A percentile compares a stretch with the other conserved stretches of the same genome.
Evolutionary conservation across 1,284 basidiomycete species (phyloP).

Genomic region (Cryptococcus sp.): DNA sequence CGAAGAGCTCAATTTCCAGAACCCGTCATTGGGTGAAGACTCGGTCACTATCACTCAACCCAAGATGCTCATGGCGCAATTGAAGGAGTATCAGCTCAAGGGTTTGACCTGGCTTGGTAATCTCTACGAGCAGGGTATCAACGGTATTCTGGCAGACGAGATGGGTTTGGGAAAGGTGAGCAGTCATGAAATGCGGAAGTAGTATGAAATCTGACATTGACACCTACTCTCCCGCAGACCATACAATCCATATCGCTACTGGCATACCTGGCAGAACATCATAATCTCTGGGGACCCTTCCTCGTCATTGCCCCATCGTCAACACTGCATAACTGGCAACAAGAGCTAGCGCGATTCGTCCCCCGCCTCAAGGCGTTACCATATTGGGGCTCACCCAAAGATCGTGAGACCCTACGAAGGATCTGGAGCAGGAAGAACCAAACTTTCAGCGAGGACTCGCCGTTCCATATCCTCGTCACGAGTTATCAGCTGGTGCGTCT

Average conservation of each 20-base stretch:
- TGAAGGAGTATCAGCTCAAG: conserved; percentile 99
- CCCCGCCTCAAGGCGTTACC: conserved; percentile 91
- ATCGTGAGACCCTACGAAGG: conserved; percentile 89
- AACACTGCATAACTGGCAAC: conserved; percentile 99
- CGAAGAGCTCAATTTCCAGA: conserved; percentile 99
- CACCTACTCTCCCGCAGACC: conserved; percentile 64
- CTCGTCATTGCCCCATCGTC: conserved; percentile 98
- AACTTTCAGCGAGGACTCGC: conserved; percentile 91
- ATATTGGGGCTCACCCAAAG: conserved; percentile 98
- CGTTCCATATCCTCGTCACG: conserved; percentile 96
- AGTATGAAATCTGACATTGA: not conserved
- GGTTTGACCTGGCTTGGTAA: conserved; percentile 98
- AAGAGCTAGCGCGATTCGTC: conserved; percentile 94
- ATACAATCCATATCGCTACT: conserved; percentile 98
- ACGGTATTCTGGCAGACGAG: conserved; percentile 96
- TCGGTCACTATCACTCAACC: conserved; percentile 87
- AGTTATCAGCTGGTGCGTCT: conserved; percentile 92
- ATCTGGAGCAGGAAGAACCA: conserved; percentile 99
- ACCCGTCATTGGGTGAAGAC: conserved; percentile 90
- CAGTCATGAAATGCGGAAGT: conserved; percentile 1
- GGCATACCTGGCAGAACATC: conserved; percentile 93
- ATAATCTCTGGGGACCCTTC: conserved; percentile 99
- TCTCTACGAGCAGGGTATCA: conserved; percentile 98
- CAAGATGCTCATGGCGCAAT: conserved; percentile 91
- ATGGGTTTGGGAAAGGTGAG: conserved; percentile 93